Evolutionary conservation across 768 basidiomycete genomes (phyloP).

Genomic region (Leccinum subtestaceum): DNA sequence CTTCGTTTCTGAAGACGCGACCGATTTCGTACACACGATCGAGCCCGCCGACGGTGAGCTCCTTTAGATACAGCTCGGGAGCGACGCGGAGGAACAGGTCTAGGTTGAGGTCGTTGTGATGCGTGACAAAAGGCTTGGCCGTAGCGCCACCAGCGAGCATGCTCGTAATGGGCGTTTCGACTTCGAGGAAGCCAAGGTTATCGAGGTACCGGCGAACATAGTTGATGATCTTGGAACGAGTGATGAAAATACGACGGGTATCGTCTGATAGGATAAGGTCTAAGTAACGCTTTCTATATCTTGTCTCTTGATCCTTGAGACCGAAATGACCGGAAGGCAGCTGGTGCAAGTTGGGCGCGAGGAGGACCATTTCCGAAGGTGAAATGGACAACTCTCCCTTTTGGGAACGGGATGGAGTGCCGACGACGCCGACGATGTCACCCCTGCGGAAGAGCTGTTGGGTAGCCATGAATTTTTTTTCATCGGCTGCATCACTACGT

Average conservation of each 20-base stretch:
- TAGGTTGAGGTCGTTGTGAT: conserved; percentile 97
- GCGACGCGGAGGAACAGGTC: conserved; percentile 97
- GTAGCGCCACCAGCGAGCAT: conserved; percentile 96
- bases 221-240: conserved; percentile 86
- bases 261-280: conserved; percentile 94
- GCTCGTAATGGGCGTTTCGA: conserved; percentile 98
- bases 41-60: conserved; percentile 94
- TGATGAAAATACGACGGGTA: conserved; percentile 87
- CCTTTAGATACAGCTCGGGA: conserved; percentile 96
- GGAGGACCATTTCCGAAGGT: conserved; percentile 76
- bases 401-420: conserved; percentile 87
- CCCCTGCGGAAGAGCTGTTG: conserved; percentile 93
- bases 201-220: conserved; percentile 92
- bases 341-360: conserved; percentile 95
- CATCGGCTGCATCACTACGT: conserved; percentile 58
- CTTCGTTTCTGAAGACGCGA: conserved; percentile 96
- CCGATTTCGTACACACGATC: conserved; percentile 99
- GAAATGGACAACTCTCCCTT: conserved; percentile 93
- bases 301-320: conserved; percentile 94
- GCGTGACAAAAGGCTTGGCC: conserved; percentile 97
- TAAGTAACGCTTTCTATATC: conserved; percentile 98
- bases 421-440: conserved; percentile 92
- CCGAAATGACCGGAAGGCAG: conserved; percentile 91
- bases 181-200: conserved; percentile 91
- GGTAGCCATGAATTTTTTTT: conserved; percentile 59